Base-by-base conservation (phyloP, 345 rosid genomes). In the Eucalyptus lansdowneana region DNA sequence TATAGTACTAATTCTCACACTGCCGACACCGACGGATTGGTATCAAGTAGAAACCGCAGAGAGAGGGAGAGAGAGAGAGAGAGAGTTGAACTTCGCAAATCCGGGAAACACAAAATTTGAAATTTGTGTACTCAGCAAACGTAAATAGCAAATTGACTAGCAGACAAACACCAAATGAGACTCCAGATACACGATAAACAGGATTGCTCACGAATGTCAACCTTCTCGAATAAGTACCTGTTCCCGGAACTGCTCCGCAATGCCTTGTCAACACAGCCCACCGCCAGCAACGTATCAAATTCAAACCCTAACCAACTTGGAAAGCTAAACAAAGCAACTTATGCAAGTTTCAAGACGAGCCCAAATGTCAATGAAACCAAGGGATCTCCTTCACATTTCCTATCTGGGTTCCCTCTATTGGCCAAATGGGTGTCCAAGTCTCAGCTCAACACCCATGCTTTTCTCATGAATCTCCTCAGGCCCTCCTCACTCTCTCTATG, bases 381-480 rank as follows among this genome's bases (percentile, higher is more conserved):
- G 83, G 16, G 42, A 88, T 47, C 87, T 87, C 87, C 87, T 69
- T 87, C 92, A 89, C 91, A 87, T 93, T 91, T 92, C 93, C 93
- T 90, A 90, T 86, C 90, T 80, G 88, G 90, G 92, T 49, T 67
- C 90, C 76, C 89, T 86, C 89, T 88, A 87, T 49, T 47, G 87
- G 42, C 65, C 90, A 86, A 69, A 60, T 54, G 90, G 90, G 89
- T n/a, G 56, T 50, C 51, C 60, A 21, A n/a, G 47, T 31, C 53
- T 50, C 88, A 86, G 86, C 90, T 65, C 88, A 90, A 76, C 87
- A 90, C 40, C 49, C 37, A 86, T 53, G 51, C 87, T 58, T 90
- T 56, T 31, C 50, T 11, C 2, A 62, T 24, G 50, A 60, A 81
- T 45, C 54, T 25, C 37, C 87, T 22, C 54, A 25, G 16, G 19